Percentiles rank a stretch among this genome's conserved stretches.
Evolutionary conservation across 192 early-diverging fungal genomes (phyloP).

Genomic region (Kappamyces sp.): DNA sequence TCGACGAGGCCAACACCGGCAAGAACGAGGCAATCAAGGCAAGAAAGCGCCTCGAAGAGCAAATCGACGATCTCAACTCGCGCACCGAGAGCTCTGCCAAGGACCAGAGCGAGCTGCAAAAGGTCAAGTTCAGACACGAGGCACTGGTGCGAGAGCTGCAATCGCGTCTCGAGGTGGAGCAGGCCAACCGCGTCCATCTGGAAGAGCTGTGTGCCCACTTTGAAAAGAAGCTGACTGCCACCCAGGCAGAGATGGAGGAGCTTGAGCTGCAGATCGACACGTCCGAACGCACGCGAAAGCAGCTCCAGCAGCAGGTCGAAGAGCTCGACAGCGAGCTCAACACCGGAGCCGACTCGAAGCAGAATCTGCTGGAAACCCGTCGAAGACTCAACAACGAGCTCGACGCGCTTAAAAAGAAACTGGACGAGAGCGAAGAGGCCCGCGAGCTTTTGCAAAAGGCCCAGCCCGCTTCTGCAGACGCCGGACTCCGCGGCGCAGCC

Average conservation of each 20-base stretch:
- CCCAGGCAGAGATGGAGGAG: constrained; percentile 57
- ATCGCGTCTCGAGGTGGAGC: constrained; percentile 54
- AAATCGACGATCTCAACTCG: constrained; percentile 53
- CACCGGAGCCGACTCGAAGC: constrained; percentile 62
- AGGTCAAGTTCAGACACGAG: constrained; percentile 54
- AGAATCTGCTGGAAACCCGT: constrained; percentile 53
- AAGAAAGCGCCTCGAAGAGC: constrained; percentile 54
- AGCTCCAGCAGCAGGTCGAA: constrained; percentile 60
- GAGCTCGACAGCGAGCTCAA: constrained; percentile 65
- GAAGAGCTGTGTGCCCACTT: constrained; percentile 65
- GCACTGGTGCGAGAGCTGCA: constrained; percentile 46
- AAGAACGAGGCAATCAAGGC: constrained; percentile 58
- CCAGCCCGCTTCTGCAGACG: constrained; percentile 30
- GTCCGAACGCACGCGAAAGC: constrained; percentile 55
- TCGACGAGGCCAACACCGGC: constrained; percentile 41
- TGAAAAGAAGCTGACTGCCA: constrained; percentile 61
- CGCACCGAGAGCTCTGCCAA: constrained; percentile 54
- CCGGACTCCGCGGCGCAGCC: constrained; percentile 55
- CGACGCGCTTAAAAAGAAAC: constrained; percentile 41
- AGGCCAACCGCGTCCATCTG: constrained; percentile 53
- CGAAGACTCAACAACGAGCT: constrained; percentile 59
- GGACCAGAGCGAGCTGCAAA: constrained; percentile 62
- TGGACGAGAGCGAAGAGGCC: constrained; percentile 52
- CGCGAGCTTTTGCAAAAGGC: constrained; percentile 50
- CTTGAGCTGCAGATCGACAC: constrained; percentile 57